Evolutionary conservation across 129 eudicot genomes (phyloP).

Genomic region (Heracleum sosnowskyi): DNA sequence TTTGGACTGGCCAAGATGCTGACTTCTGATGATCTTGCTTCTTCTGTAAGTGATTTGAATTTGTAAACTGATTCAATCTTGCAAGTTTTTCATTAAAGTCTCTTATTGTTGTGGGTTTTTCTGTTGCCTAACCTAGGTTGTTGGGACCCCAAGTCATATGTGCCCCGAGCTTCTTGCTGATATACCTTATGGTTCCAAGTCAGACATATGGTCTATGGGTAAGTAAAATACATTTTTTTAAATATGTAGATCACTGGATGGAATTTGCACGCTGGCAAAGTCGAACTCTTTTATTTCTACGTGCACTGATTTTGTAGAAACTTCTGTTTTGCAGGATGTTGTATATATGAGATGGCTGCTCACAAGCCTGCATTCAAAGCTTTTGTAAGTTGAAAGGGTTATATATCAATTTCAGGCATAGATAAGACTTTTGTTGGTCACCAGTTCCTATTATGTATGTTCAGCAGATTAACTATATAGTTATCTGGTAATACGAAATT

Average conservation of each 20-base stretch:
- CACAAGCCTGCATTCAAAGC: slow-evolving; percentile 97
- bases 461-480: not conserved
- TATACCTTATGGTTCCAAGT: slow-evolving; percentile 96
- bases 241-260: not conserved
- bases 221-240: slow-evolving; percentile 12
- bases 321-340: slow-evolving; percentile 61
- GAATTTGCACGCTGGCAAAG: not conserved
- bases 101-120: slow-evolving; percentile 2
- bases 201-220: slow-evolving; percentile 99
- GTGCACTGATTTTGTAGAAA: slow-evolving; percentile 11
- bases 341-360: slow-evolving; percentile 90
- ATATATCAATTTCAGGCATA: not conserved
- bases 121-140: slow-evolving; percentile 48
- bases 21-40: slow-evolving; percentile 93
- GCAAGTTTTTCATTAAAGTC: not conserved
- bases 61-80: not conserved
- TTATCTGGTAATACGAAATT: not conserved
- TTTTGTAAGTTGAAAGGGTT: slow-evolving; percentile 52
- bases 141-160: slow-evolving; percentile 98
- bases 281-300: slow-evolving; percentile 4
- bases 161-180: slow-evolving; percentile 99
- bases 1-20: slow-evolving; percentile 97
- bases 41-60: slow-evolving; percentile 59
- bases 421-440: not conserved
- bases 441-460: not conserved